Base-by-base conservation (phyloP, 192 early-diverging fungal genomes). In the Coemansia sp. region DNA sequence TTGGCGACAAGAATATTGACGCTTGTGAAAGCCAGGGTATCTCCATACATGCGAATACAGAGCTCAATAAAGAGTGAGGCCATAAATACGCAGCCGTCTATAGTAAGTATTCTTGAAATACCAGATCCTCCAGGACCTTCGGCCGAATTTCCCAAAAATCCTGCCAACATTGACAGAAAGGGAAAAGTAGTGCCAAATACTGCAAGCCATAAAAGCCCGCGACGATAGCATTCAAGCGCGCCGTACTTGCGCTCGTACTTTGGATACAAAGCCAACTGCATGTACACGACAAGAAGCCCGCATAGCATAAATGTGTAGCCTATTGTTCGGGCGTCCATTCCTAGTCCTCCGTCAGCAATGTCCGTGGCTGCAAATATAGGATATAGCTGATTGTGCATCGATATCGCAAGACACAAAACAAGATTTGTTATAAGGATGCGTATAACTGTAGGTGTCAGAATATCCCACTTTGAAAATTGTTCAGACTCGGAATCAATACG, bases 241-340 rank as follows among this genome's bases (percentile, higher is more conserved):
- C 86, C 86, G 43, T 84, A 76, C 26, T 70, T 73, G 12, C 65
- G 63, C 10, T 71, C 75, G 5, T 84, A 50, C 1, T 65, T 41
- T 4, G 85, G 87, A 19, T 86, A 86, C 0, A 74, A n/a, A 0
- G 85, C 56, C 0, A 89, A 67, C 64, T 89, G 87, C 18, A 84
- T 56, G 26, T 82, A 75, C 16, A 89, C 42, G 5, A 83, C 77
- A 10, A 73, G 65, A 7, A 74, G 39, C 0, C 84, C 79, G 1
- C 15, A 84, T 70, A 23, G 70, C 70, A 52, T 76, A 76, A 5
- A 69, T 18, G 84, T 73, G 9, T 79, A 63, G 1, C 87, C 86
- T 49, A 89, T 86, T 18, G 70, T 62, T 32, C 71, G 75, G 1
- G 83, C 56, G n/a, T 57, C 64, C 32, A 86, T 71, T 1, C 86